Percentiles rank a stretch among this genome's conserved stretches.
Conservation (phyloP, 495 filamentous ascomycete genomes). For the Podospora conica region DNA sequence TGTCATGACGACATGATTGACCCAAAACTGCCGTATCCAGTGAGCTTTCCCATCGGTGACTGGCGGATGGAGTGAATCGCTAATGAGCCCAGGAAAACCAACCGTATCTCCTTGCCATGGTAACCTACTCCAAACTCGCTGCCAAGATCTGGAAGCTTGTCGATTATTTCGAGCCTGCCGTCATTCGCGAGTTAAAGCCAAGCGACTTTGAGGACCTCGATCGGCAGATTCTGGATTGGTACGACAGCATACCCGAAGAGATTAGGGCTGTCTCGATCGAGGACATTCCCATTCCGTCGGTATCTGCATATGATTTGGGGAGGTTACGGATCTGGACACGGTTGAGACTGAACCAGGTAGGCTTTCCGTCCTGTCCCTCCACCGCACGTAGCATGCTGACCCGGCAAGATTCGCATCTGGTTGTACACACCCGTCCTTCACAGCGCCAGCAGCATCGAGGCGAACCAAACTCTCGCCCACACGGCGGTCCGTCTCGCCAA, state of each 20-base stretch:
- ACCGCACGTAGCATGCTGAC: background rate
- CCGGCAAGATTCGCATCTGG: constrained; percentile 57
- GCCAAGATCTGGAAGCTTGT: constrained; percentile 76
- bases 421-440: constrained; percentile 79
- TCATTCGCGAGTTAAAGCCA: constrained; percentile 45
- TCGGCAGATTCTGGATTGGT: constrained; percentile 73
- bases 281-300: constrained; percentile 17
- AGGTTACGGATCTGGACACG: constrained; percentile 55
- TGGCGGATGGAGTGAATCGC: background rate
- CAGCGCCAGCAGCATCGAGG: constrained; percentile 65
- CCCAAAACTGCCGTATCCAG: constrained; percentile 66
- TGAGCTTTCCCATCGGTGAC: constrained; percentile 35
- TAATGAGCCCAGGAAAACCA: constrained; percentile 52
- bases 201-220: constrained; percentile 72
- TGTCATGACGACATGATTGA: constrained; percentile 82
- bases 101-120: constrained; percentile 72
- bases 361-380: background rate
- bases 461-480: constrained; percentile 60
- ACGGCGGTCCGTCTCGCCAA: constrained; percentile 72
- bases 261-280: constrained; percentile 22
- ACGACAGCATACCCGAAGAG: constrained; percentile 41
- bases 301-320: constrained; percentile 44
- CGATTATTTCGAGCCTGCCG: constrained; percentile 44
- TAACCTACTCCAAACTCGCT: constrained; percentile 66
- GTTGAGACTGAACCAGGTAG: constrained; percentile 65